Evolutionary conservation across 2,329 filamentous ascomycete genomes (phyloP).

Genomic region (Monosporascus sp.): DNA sequence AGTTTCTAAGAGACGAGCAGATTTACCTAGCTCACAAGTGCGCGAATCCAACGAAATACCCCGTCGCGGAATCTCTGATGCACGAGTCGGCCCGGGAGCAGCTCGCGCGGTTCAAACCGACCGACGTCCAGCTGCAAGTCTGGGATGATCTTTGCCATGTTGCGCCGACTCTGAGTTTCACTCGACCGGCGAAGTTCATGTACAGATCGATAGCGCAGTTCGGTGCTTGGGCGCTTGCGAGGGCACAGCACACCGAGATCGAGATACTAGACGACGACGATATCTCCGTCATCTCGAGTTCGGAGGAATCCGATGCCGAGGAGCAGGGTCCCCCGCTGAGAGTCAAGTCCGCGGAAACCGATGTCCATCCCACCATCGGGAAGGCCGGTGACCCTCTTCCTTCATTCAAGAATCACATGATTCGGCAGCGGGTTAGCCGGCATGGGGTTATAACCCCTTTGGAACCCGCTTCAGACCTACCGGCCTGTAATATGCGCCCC

Average conservation of each 20-base stretch:
- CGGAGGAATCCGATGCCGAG: slow-evolving; percentile 35
- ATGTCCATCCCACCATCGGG: slow-evolving; percentile 52
- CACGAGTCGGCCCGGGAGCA: slow-evolving; percentile 55
- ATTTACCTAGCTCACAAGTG: slow-evolving; percentile 94
- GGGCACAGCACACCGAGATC: slow-evolving; percentile 73
- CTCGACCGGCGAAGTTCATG: slow-evolving; percentile 93
- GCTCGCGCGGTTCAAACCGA: slow-evolving; percentile 68
- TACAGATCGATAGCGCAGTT: slow-evolving; percentile 90
- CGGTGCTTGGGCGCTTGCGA: slow-evolving; percentile 81
- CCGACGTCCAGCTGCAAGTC: slow-evolving; percentile 87
- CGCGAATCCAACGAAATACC: slow-evolving; percentile 73
- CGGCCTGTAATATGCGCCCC: slow-evolving; percentile 57
- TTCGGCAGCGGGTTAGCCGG: slow-evolving; percentile 78
- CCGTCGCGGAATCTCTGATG: slow-evolving; percentile 59
- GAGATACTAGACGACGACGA: slow-evolving; percentile 76
- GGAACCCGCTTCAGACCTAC: slow-evolving; percentile 57
- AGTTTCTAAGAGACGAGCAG: slow-evolving; percentile 88
- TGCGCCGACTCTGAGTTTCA: slow-evolving; percentile 88
- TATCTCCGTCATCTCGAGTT: slow-evolving; percentile 67
- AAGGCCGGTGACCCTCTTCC: slow-evolving; percentile 81
- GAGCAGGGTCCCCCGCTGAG: slow-evolving; percentile 22
- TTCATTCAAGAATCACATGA: slow-evolving; percentile 79
- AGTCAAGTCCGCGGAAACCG: slow-evolving; percentile 10
- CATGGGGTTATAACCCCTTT: slow-evolving; percentile 71
- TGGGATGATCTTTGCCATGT: slow-evolving; percentile 97